These are phyloP conservation scores for Colletotrichum cuscutae DNA, from an alignment of 2,329 filamentous ascomycete genomes.

Conservation along the genomic window DNA sequence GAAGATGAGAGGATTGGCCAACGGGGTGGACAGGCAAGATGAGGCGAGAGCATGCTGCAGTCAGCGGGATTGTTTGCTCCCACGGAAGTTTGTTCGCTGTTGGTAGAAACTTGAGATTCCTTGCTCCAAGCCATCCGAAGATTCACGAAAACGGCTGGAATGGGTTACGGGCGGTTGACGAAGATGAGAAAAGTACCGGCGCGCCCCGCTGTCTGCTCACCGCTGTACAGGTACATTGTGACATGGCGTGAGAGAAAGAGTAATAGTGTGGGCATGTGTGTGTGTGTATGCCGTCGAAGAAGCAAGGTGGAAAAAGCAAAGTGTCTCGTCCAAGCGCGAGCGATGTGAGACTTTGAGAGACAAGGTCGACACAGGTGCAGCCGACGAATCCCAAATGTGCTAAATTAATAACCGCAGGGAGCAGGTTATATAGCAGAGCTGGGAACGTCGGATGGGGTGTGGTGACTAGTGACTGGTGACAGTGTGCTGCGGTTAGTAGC, in stretches of 20 bases:
- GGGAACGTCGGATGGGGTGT: not conserved
- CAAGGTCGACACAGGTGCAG: constrained; percentile 27
- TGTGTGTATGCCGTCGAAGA: constrained; percentile 13
- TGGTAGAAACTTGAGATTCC: not conserved
- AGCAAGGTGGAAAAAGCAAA: constrained; percentile 30
- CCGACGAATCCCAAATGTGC: constrained; percentile 11
- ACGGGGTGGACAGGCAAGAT: not conserved
- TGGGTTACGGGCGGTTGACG: constrained; percentile 21
- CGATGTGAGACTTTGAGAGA: constrained; percentile 27
- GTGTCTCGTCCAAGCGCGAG: constrained; percentile 16
- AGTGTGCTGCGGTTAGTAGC: too few relatives aligned
- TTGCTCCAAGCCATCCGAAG: not conserved
- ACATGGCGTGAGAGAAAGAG: constrained; percentile 18
- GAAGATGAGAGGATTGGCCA: not conserved
- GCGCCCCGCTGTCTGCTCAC: constrained; percentile 15
- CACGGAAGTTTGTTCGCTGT: not conserved
- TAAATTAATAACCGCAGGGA: constrained; percentile 24
- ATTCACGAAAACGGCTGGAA: constrained; percentile 13
- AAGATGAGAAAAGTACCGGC: constrained; percentile 6
- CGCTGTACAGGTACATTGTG: constrained; percentile 19
- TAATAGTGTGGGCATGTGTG: too few relatives aligned
- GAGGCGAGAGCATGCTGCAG: not conserved
- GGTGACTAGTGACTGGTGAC: not conserved
- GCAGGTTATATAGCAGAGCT: constrained; percentile 8
- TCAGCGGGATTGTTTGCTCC: not conserved